These are phyloP conservation scores for Lactarius hatsudake DNA, from an alignment of 768 basidiomycete species.

Conservation along the genomic window DNA sequence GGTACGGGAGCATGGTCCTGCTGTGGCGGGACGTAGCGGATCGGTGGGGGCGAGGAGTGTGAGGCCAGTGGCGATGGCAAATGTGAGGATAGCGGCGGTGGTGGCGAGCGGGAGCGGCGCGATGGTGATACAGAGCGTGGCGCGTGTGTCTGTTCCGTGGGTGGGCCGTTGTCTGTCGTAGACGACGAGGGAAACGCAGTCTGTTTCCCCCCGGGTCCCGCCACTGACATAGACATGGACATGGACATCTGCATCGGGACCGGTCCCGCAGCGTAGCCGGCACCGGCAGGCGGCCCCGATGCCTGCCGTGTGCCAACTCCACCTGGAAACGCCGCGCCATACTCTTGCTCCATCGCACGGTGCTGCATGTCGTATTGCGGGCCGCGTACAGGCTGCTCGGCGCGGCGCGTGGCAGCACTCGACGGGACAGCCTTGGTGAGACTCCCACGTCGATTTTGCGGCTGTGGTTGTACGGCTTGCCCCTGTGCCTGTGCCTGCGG, in stretches of 20 bases:
- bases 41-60: background rate
- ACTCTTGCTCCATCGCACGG: constrained; percentile 89
- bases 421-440: constrained; percentile 63
- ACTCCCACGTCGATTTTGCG: constrained; percentile 44
- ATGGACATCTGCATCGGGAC: constrained; percentile 7
- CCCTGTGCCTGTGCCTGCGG: constrained; percentile 7
- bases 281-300: background rate
- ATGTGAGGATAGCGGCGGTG: constrained; percentile 1
- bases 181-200: constrained; percentile 34
- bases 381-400: constrained; percentile 83
- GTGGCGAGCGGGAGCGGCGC: constrained; percentile 27
- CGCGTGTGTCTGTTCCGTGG: constrained; percentile 36
- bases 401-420: constrained; percentile 51
- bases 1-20: background rate
- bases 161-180: constrained; percentile 29
- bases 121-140: constrained; percentile 58
- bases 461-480: constrained; percentile 37
- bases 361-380: constrained; percentile 96
- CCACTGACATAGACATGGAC: constrained; percentile 5
- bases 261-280: constrained; percentile 31
- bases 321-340: constrained; percentile 39
- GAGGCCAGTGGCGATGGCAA: constrained; percentile 19
- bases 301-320: constrained; percentile 12
- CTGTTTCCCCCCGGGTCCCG: constrained; percentile 34
- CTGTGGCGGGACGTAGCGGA: constrained; percentile 6